Conservation (phyloP, 306 rosid species). For the Hylodesmum podocarpum region DNA sequence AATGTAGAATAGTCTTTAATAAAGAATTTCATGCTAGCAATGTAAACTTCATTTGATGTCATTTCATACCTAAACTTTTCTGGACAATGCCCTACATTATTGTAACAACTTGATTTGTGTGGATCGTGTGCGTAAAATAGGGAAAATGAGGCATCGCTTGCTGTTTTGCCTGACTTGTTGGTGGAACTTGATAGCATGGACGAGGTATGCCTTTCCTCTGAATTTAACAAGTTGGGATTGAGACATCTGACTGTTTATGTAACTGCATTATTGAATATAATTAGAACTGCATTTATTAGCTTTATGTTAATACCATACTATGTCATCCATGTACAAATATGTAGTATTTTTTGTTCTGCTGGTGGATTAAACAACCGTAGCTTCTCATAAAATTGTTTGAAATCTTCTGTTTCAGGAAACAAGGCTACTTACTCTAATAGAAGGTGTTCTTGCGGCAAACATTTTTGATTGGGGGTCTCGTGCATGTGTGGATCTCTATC, state of each 20-base stretch:
- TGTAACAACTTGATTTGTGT: not conserved
- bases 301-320: not conserved
- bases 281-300: not conserved
- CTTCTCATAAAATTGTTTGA: conserved; percentile 20
- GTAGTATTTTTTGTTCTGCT: conserved; percentile 7
- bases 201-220: conserved; percentile 58
- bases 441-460: conserved; percentile 99
- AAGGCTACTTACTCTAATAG: conserved; percentile 81
- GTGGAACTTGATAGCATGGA: conserved; percentile 88
- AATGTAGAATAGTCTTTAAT: not conserved
- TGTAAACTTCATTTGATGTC: not conserved
- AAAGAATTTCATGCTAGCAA: not conserved
- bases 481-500: conserved; percentile 98
- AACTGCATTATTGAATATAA: no score
- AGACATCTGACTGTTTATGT: not conserved
- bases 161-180: conserved; percentile 91
- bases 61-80: not conserved
- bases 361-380: not conserved
- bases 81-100: not conserved
- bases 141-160: conserved; percentile 99
- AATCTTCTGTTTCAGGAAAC: conserved; percentile 63
- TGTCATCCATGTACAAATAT: not conserved
- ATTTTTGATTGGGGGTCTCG: conserved; percentile 99
- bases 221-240: conserved; percentile 19
- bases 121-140: conserved; percentile 42